Base-by-base conservation (phyloP, 257 asterid genomes). In the Nicotiana attenuata region DNA sequence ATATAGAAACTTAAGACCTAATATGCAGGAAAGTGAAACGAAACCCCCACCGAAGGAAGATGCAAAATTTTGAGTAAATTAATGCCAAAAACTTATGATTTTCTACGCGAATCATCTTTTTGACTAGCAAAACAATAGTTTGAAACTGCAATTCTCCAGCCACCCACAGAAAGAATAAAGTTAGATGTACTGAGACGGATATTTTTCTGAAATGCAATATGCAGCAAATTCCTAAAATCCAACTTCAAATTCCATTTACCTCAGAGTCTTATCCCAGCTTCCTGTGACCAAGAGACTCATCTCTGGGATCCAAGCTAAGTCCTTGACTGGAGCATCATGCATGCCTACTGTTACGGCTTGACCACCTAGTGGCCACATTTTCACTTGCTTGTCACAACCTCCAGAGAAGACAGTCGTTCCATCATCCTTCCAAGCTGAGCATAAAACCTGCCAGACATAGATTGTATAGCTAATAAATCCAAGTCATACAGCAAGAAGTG, bases 301-400 rank as follows among this genome's bases (percentile, higher is more conserved):
- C 83, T 96, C 98, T 31, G 97, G 95, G 84, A 94, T 85, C 99
- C 99, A 94, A 83, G 98, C 95, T 85, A 96, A 90, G 53, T 96
- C 97, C 88, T 85, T 93, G 84, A 96, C 86, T n/a, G 99, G 97
- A 88, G 94, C 91, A 87, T 96, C 98, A 73, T 96, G 99, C 94
- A 92, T 89, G 85, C 92, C 97, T 81, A 94, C 98, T 60, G 97
- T 96, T 28, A 94, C 92, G 1, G 98, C 90, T 82, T 89, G 95
- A 71, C 91, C 94, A 55, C 97, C 97, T 80, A 96, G 84, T 29
- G 95, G 97, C 99, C 99, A 96, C 99, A 96, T 96, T 84, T 94
- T 96, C 71, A 91, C 98, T 89, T 93, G 98, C 85, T 96, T 96
- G 89, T 96, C 99, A 87, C 99, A 96, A 83, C 99, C 97, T 79